phyloP scores from a whole-genome alignment of 2,329 filamentous ascomycete species.

The Ceratocystis cacaofunesta region DNA sequence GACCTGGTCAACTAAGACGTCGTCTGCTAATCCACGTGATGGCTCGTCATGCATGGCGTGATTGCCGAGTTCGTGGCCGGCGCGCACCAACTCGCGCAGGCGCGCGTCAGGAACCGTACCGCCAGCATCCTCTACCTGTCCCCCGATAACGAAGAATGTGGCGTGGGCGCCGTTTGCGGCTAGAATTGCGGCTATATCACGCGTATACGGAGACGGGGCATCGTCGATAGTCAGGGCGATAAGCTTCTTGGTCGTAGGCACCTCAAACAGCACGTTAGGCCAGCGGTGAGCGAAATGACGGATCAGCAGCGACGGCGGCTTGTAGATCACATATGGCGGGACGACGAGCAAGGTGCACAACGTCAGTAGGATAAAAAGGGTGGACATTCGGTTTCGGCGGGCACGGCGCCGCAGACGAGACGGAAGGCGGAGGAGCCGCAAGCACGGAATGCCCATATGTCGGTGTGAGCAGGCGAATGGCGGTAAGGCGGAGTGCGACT shows the following conservation, averaged over 20 bases:
- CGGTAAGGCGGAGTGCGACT: neutral
- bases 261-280: conserved; percentile 67
- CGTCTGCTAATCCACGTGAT: conserved; percentile 43
- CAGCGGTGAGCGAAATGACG: conserved; percentile 53
- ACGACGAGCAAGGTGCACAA: conserved; percentile 27
- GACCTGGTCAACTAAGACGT: conserved; percentile 49
- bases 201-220: conserved; percentile 58
- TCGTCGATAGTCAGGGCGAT: conserved; percentile 81
- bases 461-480: neutral
- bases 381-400: conserved; percentile 43
- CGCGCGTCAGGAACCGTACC: conserved; percentile 29
- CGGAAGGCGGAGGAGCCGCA: conserved; percentile 39
- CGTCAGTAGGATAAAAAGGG: conserved; percentile 30
- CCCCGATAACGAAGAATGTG: conserved; percentile 81
- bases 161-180: conserved; percentile 51
- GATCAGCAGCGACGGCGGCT: conserved; percentile 59
- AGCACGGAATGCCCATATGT: conserved; percentile 22
- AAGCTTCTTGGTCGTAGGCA: conserved; percentile 43
- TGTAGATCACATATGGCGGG: conserved; percentile 59
- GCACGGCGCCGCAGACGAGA: conserved; percentile 42
- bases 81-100: conserved; percentile 42
- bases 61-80: conserved; percentile 63
- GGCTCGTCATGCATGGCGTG: conserved; percentile 84
- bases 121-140: conserved; percentile 45
- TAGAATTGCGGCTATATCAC: conserved; percentile 55